Evolutionary conservation across 176 grass and related monocot species (phyloP), one percentile per base, ranked within the genome.

Genomic region (Oryza brachyantha): DNA sequence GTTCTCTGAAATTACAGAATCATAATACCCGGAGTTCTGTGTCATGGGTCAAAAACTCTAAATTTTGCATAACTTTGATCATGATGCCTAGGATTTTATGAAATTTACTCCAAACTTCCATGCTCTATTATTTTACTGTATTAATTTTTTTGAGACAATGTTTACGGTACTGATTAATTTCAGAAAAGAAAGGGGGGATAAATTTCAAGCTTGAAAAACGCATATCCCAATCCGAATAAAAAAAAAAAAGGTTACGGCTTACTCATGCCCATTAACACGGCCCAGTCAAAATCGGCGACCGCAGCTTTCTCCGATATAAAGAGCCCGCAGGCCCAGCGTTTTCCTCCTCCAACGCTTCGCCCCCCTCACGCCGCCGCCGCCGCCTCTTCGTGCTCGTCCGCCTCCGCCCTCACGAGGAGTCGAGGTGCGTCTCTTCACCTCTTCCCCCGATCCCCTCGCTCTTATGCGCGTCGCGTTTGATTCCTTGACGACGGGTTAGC

Each of bases 301-400:
- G 46, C 46, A 0, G 43, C 43, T 41, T 46, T 60, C 0, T 36
- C 14, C 21, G 28, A 74, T 67, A 66, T 74, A 67, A 22, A 65
- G 0, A 28, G n/a, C 29, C 28, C 66, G 21, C 38, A 70, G 25
- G 16, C 24, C 42, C 71, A 72, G 83, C 75, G 57, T 65, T 85
- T 8, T 34, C 54, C 68, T 41, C 31, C 40, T 40, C 34, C 58
- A 32, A 26, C 34, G 41, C 80, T 59, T 31, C 81, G 70, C 78
- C 78, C 40, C 40, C 12, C 4, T 13, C 11, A 13, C 42, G 50
- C 81, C 68, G 48, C 25, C 81, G 41, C 13, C 16, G 5, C 54
- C 60, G 13, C 5, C 17, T 17, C 46, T 36, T 5, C 0, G 31
- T 32, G 31, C 31, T 24, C 54, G 27, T 45, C 63, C 48, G 19